Percentiles rank a stretch among this genome's conserved stretches.
Conservation (phyloP, 2,329 filamentous ascomycete species). For the Aspergillus alliaceus region DNA sequence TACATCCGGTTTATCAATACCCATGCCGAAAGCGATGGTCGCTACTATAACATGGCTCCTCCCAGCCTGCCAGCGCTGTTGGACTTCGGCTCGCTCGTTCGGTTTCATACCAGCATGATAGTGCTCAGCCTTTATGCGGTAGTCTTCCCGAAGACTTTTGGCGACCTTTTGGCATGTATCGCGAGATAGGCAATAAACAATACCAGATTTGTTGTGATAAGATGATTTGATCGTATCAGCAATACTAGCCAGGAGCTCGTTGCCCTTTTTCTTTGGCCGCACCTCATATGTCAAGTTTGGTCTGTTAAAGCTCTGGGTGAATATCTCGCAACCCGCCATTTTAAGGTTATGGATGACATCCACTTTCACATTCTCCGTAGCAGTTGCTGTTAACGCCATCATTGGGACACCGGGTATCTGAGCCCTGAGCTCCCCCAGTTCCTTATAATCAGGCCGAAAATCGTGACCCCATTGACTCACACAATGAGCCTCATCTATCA, state of each 20-base stretch:
- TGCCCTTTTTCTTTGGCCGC: constrained; percentile 64
- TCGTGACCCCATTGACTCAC: constrained; percentile 99
- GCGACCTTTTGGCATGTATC: constrained; percentile 82
- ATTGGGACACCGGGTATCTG: constrained; percentile 79
- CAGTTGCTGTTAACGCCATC: constrained; percentile 94
- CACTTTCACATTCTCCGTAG: constrained; percentile 86
- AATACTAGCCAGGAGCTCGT: constrained; percentile 55
- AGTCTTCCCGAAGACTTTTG: constrained; percentile 58
- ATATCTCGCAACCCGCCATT: constrained; percentile 74
- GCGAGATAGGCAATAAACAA: constrained; percentile 88
- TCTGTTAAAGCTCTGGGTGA: constrained; percentile 95
- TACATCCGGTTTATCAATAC: constrained; percentile 97
- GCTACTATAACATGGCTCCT: constrained; percentile 86
- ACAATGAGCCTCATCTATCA: constrained; percentile 98
- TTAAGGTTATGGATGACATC: constrained; percentile 91
- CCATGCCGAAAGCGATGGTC: constrained; percentile 98
- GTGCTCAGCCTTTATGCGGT: constrained; percentile 72
- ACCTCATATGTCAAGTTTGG: constrained; percentile 92
- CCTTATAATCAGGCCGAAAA: constrained; percentile 94
- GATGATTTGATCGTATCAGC: constrained; percentile 63
- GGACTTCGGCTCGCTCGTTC: constrained; percentile 67
- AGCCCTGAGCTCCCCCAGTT: constrained; percentile 70
- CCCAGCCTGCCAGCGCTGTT: constrained; percentile 80
- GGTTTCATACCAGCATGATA: constrained; percentile 81
- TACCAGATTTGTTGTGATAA: constrained; percentile 75